Evolutionary conservation across 306 rosid species (phyloP).

Genomic region (Vigna unguiculata): DNA sequence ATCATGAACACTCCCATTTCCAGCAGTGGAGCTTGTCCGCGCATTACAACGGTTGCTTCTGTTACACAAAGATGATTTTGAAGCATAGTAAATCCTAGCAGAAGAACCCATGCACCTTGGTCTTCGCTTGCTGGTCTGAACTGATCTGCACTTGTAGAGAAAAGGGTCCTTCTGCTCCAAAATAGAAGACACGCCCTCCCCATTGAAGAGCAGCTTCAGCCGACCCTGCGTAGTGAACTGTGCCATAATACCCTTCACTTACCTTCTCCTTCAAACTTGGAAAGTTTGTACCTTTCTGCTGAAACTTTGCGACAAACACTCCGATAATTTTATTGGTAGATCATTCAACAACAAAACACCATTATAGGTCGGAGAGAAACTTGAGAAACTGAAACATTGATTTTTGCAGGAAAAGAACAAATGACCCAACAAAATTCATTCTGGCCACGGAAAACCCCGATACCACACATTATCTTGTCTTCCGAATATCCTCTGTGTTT

Average conservation of each 20-base stretch:
- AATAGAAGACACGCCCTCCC: conserved; percentile 62
- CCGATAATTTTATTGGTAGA: conserved; percentile 45
- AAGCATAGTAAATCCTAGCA: conserved; percentile 51
- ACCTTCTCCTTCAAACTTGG: conserved; percentile 9
- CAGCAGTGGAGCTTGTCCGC: conserved; percentile 50
- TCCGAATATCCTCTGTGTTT: conserved; percentile 28
- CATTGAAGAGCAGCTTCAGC: conserved; percentile 66
- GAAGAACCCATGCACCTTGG: conserved; percentile 46
- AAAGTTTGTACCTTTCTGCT: conserved; percentile 39
- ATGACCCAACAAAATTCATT: conserved; percentile 14
- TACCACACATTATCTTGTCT: conserved; percentile 57
- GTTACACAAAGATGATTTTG: conserved; percentile 45
- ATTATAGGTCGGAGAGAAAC: conserved; percentile 34
- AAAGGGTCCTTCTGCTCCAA: conserved; percentile 73
- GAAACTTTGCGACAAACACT: conserved; percentile 3
- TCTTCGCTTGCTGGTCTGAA: conserved; percentile 56
- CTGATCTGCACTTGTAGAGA: conserved; percentile 53
- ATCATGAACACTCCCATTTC: conserved; percentile 54
- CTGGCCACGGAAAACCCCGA: conserved; percentile 52
- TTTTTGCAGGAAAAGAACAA: conserved; percentile 34
- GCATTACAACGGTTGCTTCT: conserved; percentile 54
- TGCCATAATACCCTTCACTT: conserved; percentile 57
- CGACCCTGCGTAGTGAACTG: conserved; percentile 71
- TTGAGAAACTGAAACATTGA: conserved; percentile 34
- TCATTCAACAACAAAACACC: conserved; percentile 33